These are phyloP conservation scores for Eurotiales sp. DNA, from an alignment of 2,329 filamentous ascomycete species.

Conservation along the genomic window DNA sequence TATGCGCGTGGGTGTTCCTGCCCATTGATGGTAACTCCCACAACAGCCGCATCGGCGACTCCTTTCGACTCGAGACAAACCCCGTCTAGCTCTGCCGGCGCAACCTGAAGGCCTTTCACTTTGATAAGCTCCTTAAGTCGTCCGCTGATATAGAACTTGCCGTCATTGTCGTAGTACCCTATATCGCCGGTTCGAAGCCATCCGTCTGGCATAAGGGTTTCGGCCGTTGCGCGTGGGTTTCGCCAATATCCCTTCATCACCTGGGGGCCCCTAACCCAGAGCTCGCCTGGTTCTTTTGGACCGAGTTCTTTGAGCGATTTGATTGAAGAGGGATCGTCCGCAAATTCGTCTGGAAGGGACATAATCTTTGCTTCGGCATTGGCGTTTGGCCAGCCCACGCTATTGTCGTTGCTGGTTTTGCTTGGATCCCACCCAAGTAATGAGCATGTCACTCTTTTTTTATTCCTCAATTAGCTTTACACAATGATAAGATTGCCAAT, in stretches of 20 bases:
- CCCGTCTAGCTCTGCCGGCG: constrained; percentile 58
- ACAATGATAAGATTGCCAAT: too few species aligned
- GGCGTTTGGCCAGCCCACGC: constrained; percentile 62
- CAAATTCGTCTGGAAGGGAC: constrained; percentile 28
- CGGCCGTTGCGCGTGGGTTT: constrained; percentile 63
- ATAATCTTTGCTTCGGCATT: constrained; percentile 69
- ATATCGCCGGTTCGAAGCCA: constrained; percentile 73
- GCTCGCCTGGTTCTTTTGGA: constrained; percentile 56
- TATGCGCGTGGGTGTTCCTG: constrained; percentile 67
- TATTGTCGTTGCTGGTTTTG: constrained; percentile 34
- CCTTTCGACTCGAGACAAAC: constrained; percentile 53
- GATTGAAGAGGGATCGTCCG: not conserved
- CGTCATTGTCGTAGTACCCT: constrained; percentile 60
- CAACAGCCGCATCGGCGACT: constrained; percentile 64
- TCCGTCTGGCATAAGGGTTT: constrained; percentile 59
- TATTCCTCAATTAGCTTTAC: constrained; percentile 64
- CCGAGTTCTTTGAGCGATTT: constrained; percentile 9
- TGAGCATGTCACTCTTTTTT: constrained; percentile 66
- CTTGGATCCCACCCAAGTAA: constrained; percentile 61
- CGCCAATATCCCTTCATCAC: constrained; percentile 75
- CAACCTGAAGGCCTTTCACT: constrained; percentile 60
- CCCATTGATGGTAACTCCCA: constrained; percentile 57
- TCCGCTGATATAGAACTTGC: constrained; percentile 72
- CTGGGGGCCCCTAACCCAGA: constrained; percentile 69
- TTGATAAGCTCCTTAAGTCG: constrained; percentile 65